A percentile compares a stretch with the other conserved stretches of the same genome.
Evolutionary conservation across 306 rosid species (phyloP).

Genomic region (Notholithocarpus densiflorus): DNA sequence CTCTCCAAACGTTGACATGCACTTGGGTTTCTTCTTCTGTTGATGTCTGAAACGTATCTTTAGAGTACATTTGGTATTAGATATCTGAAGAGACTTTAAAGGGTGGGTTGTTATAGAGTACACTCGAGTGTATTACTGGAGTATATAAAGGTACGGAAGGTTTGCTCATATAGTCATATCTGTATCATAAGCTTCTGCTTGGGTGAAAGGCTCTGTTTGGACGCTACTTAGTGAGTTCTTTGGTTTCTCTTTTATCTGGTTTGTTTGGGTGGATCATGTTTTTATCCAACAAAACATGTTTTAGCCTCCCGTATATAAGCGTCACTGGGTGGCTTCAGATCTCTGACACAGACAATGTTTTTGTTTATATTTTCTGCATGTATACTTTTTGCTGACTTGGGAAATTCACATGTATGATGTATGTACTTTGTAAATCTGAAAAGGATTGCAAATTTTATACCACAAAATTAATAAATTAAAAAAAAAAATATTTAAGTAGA

Average conservation of each 20-base stretch:
- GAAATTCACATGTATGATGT: not conserved
- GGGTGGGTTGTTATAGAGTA: constrained; percentile 1
- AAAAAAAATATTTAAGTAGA: no score
- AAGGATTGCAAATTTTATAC: no score
- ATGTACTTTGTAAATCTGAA: no score
- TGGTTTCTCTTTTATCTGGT: not conserved
- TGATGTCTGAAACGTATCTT: constrained; percentile 48
- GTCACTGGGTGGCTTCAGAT: constrained; percentile 43
- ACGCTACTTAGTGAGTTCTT: not conserved
- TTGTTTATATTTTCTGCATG: not conserved
- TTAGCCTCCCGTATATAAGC: constrained; percentile 38
- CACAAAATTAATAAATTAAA: no score
- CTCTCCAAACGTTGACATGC: constrained; percentile 67
- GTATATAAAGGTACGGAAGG: not conserved
- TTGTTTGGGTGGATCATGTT: constrained; percentile 14
- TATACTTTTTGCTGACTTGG: not conserved
- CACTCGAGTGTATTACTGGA: not conserved
- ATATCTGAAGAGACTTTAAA: constrained; percentile 21
- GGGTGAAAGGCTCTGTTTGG: not conserved
- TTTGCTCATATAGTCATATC: not conserved
- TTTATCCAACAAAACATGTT: constrained; percentile 38
- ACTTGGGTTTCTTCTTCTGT: constrained; percentile 34
- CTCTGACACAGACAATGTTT: constrained; percentile 14
- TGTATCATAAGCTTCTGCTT: no score
- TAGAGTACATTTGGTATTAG: constrained; percentile 37